Evolutionary conservation across 2,329 filamentous ascomycete genomes (phyloP).

Genomic region (Zymoseptoria tritici): DNA sequence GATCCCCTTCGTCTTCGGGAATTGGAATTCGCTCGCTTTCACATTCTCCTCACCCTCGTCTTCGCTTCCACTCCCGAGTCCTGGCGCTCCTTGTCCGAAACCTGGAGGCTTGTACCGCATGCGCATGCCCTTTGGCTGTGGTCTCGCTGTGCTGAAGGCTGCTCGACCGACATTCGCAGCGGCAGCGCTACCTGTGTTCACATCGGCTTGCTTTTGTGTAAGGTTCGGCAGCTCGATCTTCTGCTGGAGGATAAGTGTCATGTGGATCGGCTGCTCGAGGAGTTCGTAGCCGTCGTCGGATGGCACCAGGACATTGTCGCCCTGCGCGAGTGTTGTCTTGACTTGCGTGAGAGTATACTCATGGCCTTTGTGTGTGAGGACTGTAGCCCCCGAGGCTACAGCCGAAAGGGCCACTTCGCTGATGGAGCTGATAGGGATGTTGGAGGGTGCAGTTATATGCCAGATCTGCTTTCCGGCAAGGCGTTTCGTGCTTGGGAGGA

Average conservation of each 20-base stretch:
- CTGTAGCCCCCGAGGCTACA: constrained; percentile 44
- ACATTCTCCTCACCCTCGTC: constrained; percentile 37
- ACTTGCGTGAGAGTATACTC: constrained; percentile 43
- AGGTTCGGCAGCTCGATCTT: constrained; percentile 48
- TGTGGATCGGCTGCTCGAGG: constrained; percentile 44
- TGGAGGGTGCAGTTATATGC: constrained; percentile 69
- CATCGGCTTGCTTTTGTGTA: constrained; percentile 35
- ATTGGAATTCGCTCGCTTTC: constrained; percentile 16
- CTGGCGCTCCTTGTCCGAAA: constrained; percentile 39
- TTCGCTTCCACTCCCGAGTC: constrained; percentile 32
- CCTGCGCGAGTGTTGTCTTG: constrained; percentile 7
- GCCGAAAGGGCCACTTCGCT: constrained; percentile 57
- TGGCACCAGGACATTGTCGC: constrained; percentile 19
- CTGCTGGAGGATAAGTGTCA: constrained; percentile 59
- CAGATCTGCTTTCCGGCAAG: constrained; percentile 66
- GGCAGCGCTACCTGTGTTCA: constrained; percentile 33
- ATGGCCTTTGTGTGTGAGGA: constrained; percentile 57
- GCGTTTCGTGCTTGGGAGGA: constrained; percentile 46
- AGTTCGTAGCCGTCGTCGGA: constrained; percentile 23
- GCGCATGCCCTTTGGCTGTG: constrained; percentile 61
- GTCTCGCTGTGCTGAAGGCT: constrained; percentile 47
- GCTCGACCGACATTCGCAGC: constrained; percentile 40
- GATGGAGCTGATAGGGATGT: constrained; percentile 60
- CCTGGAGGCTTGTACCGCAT: constrained; percentile 63
- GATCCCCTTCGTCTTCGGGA: constrained; percentile 24